phyloP scores from a whole-genome alignment of 768 basidiomycete species.

The Boletus barrowsii region DNA sequence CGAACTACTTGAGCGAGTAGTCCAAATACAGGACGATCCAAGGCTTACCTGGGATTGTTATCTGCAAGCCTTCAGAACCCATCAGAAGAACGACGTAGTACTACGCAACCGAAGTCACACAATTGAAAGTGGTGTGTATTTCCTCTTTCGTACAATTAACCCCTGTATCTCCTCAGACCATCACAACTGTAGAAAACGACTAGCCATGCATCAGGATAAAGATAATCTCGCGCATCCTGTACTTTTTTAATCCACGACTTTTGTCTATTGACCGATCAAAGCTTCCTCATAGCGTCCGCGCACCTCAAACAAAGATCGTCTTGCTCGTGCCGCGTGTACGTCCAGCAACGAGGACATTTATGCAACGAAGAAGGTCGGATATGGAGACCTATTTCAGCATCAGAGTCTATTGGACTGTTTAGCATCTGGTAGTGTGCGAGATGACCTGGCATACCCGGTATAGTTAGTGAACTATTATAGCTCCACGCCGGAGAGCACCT shows the following conservation, averaged over 20 bases:
- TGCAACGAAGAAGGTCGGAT: slow-evolving; percentile 56
- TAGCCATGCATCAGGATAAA: too few relatives aligned
- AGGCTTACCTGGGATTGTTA: slow-evolving; percentile 45
- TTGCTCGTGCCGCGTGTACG: slow-evolving; percentile 51
- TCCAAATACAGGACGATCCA: background rate
- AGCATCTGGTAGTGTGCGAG: background rate
- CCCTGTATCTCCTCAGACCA: background rate
- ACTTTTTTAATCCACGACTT: background rate
- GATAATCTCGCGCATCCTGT: too few relatives aligned
- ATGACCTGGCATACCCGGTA: slow-evolving; percentile 42
- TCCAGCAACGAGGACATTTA: slow-evolving; percentile 95
- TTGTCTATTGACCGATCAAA: slow-evolving; percentile 1
- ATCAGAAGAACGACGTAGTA: slow-evolving; percentile 16
- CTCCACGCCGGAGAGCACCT: slow-evolving; percentile 46
- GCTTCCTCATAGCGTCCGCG: slow-evolving; percentile 18
- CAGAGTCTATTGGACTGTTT: slow-evolving; percentile 7
- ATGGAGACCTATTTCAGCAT: slow-evolving; percentile 40
- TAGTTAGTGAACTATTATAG: slow-evolving; percentile 40
- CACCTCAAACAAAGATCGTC: slow-evolving; percentile 70
- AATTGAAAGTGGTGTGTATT: background rate
- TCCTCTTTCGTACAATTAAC: slow-evolving; percentile 15
- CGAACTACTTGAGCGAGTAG: background rate
- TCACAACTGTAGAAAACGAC: too few relatives aligned
- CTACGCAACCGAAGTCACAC: background rate
- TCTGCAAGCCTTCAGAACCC: slow-evolving; percentile 43